Evolutionary conservation across 2,329 filamentous ascomycete genomes (phyloP).

Genomic region (Harringtonia lauricola): DNA sequence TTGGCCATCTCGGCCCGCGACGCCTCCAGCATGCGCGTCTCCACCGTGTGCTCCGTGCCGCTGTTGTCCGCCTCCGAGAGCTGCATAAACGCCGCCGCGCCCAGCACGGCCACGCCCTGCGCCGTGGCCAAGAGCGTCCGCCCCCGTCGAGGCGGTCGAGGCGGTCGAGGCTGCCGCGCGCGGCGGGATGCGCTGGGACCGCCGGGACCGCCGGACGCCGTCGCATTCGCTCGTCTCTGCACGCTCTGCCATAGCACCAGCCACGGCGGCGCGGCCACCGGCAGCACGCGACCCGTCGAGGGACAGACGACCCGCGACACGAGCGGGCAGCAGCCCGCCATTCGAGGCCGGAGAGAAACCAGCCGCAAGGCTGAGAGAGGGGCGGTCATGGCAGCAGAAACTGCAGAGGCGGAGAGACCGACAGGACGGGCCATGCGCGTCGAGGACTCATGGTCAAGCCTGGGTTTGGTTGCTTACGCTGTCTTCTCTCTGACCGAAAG

Average conservation of each 20-base stretch:
- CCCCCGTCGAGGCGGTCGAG: too few relatives aligned
- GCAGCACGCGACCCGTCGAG: too few relatives aligned
- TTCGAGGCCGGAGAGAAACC: too few relatives aligned
- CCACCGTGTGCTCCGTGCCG: constrained; percentile 52
- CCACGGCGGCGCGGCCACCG: too few relatives aligned
- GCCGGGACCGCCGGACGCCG: too few relatives aligned
- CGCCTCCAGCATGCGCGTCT: constrained; percentile 76
- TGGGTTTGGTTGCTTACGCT: neutral
- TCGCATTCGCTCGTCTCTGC: too few relatives aligned
- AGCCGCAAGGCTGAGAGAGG: neutral
- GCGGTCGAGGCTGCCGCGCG: too few relatives aligned
- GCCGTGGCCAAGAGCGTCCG: constrained; percentile 25
- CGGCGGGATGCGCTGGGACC: too few relatives aligned
- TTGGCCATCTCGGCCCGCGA: constrained; percentile 70
- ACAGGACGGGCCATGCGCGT: neutral
- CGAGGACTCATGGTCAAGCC: neutral
- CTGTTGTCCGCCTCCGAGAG: constrained; percentile 44
- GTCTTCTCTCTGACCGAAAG: neutral
- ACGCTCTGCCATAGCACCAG: too few relatives aligned
- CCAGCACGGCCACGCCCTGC: constrained; percentile 29
- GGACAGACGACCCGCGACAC: too few relatives aligned
- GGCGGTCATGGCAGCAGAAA: constrained; percentile 1
- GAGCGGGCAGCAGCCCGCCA: too few relatives aligned
- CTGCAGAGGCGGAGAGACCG: neutral
- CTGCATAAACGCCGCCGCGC: constrained; percentile 45